Evolutionary conservation across 768 basidiomycete genomes (phyloP).

Genomic region (Rhodotorula diobovata): DNA sequence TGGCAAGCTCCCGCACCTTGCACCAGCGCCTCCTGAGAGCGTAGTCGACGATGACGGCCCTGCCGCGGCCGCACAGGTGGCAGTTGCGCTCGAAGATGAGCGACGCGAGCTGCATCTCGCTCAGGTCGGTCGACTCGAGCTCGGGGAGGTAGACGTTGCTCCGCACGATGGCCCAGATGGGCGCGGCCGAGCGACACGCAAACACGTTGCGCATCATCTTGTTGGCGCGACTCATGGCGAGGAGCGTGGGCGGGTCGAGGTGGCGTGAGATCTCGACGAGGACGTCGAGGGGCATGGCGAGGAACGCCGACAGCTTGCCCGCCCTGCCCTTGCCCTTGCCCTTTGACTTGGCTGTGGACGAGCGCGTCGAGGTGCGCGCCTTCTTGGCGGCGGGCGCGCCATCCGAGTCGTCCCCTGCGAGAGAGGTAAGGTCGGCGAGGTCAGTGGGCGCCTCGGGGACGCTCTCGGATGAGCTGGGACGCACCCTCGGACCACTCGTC

Average conservation of each 20-base stretch:
- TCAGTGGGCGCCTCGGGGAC: not conserved
- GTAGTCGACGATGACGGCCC: constrained; percentile 1
- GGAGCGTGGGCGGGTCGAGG: too few species aligned
- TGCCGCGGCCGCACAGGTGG: not conserved
- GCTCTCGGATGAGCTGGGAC: not conserved
- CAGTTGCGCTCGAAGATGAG: constrained; percentile 9
- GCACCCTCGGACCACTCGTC: not conserved
- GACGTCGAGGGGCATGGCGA: too few species aligned
- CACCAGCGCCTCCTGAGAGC: not conserved
- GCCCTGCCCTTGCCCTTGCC: too few species aligned
- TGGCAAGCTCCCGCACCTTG: not conserved
- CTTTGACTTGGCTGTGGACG: not conserved
- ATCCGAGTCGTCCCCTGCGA: not conserved
- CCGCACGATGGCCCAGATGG: not conserved
- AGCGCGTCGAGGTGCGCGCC: not conserved
- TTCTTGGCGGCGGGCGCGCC: not conserved
- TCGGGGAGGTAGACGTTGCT: too few species aligned
- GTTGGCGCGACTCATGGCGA: not conserved
- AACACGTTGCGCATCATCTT: not conserved
- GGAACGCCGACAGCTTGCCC: too few species aligned
- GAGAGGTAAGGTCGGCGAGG: too few species aligned
- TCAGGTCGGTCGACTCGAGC: constrained; percentile 1
- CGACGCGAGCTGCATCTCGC: not conserved
- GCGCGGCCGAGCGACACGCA: not conserved
- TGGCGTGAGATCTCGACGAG: too few species aligned